Evolutionary conservation across 805 yeast genomes (phyloP), one percentile per base, ranked within the genome.

Genomic region (Hanseniaspora taiwanica): DNA sequence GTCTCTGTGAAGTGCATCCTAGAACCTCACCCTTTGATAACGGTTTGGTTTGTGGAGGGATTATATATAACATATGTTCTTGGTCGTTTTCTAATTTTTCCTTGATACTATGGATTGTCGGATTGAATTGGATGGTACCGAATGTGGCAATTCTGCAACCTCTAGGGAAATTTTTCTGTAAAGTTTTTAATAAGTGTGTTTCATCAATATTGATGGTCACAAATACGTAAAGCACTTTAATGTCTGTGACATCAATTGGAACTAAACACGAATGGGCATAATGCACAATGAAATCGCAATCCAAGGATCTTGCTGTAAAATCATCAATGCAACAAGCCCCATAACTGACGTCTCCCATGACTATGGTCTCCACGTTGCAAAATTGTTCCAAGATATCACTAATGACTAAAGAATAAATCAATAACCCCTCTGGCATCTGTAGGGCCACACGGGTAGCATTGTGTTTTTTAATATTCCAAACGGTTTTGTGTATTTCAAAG

Each of bases 251-350:
- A 56, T 87, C 97, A 21, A 91, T 82, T 2, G 98, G 98, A 1
- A 91, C 96, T 36, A 91, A 66, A 61, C 98, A 91, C 6, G 95
- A 85, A 58, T 91, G 98, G 1, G 98, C 98, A 60, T 91, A 91
- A 61, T 91, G 98, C 12, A 89, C 85, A 44, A 91, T 77, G 52
- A 87, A 81, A 55, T 91, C 98, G 62, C 98, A 91, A 37, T 82
- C 95, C 21, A 91, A 60, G 0, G 97, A 77, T 46, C 87, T 68
- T 2, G 98, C 98, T 0, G 98, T 87, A 55, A 69, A 91, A 55
- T 91, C 98, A 57, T 91, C 98, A 36, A 91, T 86, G 62, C 98
- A 91, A 57, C 98, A 91, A 0, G 98, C 98, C 34, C 98, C 98
- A 54, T 91, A 91, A 0, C 96, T 84, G 0, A 91, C 98, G 58